Conservation (phyloP, 805 yeast species). For the Wickerhamomyces queroliae region DNA sequence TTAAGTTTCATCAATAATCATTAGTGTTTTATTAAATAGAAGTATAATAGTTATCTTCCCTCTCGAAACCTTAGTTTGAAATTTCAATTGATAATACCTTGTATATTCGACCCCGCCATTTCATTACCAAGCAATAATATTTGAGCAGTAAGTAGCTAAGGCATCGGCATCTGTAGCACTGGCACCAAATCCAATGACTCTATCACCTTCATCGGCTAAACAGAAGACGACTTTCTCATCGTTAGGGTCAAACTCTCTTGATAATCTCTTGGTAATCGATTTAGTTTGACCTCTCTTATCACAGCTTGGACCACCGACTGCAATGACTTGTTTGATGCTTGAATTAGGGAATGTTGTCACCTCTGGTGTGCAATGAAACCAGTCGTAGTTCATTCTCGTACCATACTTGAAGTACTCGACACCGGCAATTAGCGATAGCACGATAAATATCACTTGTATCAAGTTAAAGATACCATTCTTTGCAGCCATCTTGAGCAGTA, state of each 20-base stretch:
- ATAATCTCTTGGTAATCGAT: slow-evolving; percentile 31
- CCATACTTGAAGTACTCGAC: slow-evolving; percentile 38
- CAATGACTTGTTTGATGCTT: slow-evolving; percentile 26
- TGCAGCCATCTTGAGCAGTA: slow-evolving; percentile 9
- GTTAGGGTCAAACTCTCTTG: slow-evolving; percentile 35
- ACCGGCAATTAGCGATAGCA: slow-evolving; percentile 30
- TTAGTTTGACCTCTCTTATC: slow-evolving; percentile 38
- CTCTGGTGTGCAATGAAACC: slow-evolving; percentile 38
- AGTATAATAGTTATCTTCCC: not conserved
- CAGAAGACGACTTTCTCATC: slow-evolving; percentile 29
- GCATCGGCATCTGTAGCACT: slow-evolving; percentile 9
- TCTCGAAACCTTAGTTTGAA: not conserved
- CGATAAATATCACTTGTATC: slow-evolving; percentile 22
- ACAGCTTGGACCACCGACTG: slow-evolving; percentile 38
- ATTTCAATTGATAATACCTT: not conserved
- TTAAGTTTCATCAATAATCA: not conserved
- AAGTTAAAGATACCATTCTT: slow-evolving; percentile 16
- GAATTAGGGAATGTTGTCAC: slow-evolving; percentile 19
- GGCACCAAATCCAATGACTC: slow-evolving; percentile 18
- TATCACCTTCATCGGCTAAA: slow-evolving; percentile 25
- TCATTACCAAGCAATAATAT: slow-evolving; percentile 21
- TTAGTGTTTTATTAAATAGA: not conserved
- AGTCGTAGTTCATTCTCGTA: slow-evolving; percentile 34
- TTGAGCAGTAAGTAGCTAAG: slow-evolving; percentile 13
- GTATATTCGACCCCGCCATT: not conserved